These are phyloP conservation scores for Blastomyces silverae DNA, from an alignment of 2,329 filamentous ascomycete genomes.

Conservation along the genomic window DNA sequence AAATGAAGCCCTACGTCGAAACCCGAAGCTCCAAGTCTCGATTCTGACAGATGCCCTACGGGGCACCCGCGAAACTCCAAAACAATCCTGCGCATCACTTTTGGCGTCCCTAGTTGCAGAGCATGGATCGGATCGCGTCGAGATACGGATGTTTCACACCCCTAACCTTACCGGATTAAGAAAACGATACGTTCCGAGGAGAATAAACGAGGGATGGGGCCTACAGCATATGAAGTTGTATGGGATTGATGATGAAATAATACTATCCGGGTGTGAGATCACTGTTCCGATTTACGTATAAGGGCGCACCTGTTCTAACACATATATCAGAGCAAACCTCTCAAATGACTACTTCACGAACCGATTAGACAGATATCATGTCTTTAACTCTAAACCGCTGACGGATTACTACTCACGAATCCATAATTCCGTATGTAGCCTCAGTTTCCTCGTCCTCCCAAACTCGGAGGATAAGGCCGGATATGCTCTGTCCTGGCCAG, in stretches of 20 bases:
- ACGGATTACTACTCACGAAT: slow-evolving; percentile 76
- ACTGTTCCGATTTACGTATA: slow-evolving; percentile 2
- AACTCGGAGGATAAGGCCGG: slow-evolving; percentile 38
- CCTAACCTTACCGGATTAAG: slow-evolving; percentile 83
- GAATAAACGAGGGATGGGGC: slow-evolving; percentile 98
- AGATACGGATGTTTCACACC: slow-evolving; percentile 96
- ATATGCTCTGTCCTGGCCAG: slow-evolving; percentile 64
- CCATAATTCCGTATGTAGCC: slow-evolving; percentile 66
- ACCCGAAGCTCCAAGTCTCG: slow-evolving; percentile 71
- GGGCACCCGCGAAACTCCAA: slow-evolving; percentile 82
- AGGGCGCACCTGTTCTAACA: slow-evolving; percentile 15
- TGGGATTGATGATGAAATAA: slow-evolving; percentile 88
- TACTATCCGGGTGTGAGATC: slow-evolving; percentile 68
- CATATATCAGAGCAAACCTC: slow-evolving; percentile 62
- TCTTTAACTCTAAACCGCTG: slow-evolving; percentile 72
- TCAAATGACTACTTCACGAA: slow-evolving; percentile 95
- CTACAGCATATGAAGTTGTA: slow-evolving; percentile 99
- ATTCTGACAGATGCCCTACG: slow-evolving; percentile 87
- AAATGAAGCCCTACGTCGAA: slow-evolving; percentile 63
- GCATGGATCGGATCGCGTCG: slow-evolving; percentile 76
- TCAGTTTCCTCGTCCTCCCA: slow-evolving; percentile 75
- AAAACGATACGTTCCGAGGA: slow-evolving; percentile 74
- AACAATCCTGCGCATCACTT: slow-evolving; percentile 80
- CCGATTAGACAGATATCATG: slow-evolving; percentile 86
- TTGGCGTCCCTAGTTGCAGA: slow-evolving; percentile 75